Evolutionary conservation across 805 yeast species (phyloP), one percentile per base, ranked within the genome.

Genomic region (Candida suzukii): DNA sequence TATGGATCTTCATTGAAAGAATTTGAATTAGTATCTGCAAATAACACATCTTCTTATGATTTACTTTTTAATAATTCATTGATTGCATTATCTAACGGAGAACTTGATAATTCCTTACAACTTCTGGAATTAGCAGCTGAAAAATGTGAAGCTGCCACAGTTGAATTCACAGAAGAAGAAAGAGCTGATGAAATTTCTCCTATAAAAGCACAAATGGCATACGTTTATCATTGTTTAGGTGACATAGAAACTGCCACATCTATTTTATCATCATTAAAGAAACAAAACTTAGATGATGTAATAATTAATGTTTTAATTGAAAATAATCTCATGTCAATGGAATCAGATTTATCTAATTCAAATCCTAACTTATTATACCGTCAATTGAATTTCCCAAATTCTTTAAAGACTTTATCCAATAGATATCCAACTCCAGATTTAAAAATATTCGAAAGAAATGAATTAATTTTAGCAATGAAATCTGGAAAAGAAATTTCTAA

Each of bases 131-230:
- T 58, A 38, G 83, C 88, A 3, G 60, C 67, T 36, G 47, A 58
- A 13, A 47, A 60, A 17, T 76, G 81, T 48, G 47, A 55, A 34
- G 49, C 46, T 3, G 66, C 63, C 19, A 58, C 65, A 41, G 46
- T 51, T n/a, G 74, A 68, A 21, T 60, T 66, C 37, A 63, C 70
- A 22, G 64, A 60, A 8, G 71, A 67, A 9, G 85, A 80, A 44
- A 61, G 68, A 38, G 54, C 63, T 5, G 51, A 59, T 33, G 87
- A 81, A 52, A 53, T 76, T n/a, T 66, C 73, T 25, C 83, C 91
- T 20, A 81, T 81, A 18, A 57, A 70, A 43, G 56, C 80, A 35
- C 83, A 83, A 47, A 73, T 72, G 25, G 80, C 85, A 2, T 80
- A 71, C 49, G 72, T 75, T 17, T 60, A 74, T 40, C 70, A 68